Base-by-base conservation (phyloP, 129 eudicot species). In the Flaveria linearis region DNA sequence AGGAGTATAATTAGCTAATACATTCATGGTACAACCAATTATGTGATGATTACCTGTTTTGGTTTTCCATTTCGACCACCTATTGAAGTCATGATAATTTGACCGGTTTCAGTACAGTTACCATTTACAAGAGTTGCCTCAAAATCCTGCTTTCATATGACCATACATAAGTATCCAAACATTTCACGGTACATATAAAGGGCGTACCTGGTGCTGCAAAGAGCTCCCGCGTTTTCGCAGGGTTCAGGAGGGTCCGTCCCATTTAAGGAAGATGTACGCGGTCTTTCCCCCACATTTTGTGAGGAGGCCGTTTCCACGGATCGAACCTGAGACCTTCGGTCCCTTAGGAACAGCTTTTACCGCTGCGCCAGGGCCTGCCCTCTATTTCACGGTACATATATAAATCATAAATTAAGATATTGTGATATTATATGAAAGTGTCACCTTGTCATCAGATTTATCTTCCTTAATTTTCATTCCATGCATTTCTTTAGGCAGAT, bases 21-120 rank as follows among this genome's bases (percentile, higher is more conserved):
- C 10, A 58, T 41, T 15, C 12, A 22, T 18, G 17, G 28, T 39
- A 66, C 56, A 65, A 69, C 36, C 22, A 47, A 11, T 42, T 49
- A 46, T 66, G 72, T 50, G 67, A 73, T 17, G 46, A 33, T 89
- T 56, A 91, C 98, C 98, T 91, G 92, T 69, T 94, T 94, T 43
- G 86, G 89, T 80, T 94, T 87, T 79, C 96, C 99, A 81, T 91
- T 94, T 80, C 68, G 84, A 80, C 96, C 97, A 72, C 99, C 92
- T 2, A 94, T 30, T 36, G 88, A 76, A 49, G 99, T 89, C 64
- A 86, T 91, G 47, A 94, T 91, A 39, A 88, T 84, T 83, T 94
- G 93, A 58, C 99, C 96, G 2, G 94, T 77, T 78, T 94, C 99
- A n/a, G 99, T 91, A 67, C 94, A 90, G 65, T 80, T 83, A 51